Evolutionary conservation across 345 rosid genomes (phyloP), one percentile per base, ranked within the genome.

Genomic region (Mangifera indica): DNA sequence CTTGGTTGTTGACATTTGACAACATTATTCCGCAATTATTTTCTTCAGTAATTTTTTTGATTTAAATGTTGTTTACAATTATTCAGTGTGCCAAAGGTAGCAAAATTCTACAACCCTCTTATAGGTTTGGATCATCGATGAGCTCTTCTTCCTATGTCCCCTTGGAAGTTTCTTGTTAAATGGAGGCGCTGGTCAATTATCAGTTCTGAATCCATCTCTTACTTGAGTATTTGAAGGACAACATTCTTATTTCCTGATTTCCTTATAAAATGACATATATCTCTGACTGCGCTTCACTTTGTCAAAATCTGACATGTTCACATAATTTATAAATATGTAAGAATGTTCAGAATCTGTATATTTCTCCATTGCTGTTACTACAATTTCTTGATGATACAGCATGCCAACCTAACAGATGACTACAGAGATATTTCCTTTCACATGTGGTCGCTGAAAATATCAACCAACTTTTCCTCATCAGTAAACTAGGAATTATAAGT

Each of bases 151-250:
- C 93, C 45, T 92, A 95, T 68, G 84, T 85, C 21, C 98, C 98
- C 51, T 80, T 91, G 74, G 93, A 92, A 80, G 91, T 92, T 51
- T 86, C 79, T 80, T 92, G 71, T 83, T 95, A 66, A 88, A 92
- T 34, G 97, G 98, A 64, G 99, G 92, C 63, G 91, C 98, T 1
- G 93, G 98, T 77, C 97, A 82, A 68, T 68, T 95, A 70, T 89
- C 93, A 9, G 88, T 91, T 73, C 71, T 95, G 56, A 92, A 89
- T 72, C 83, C 90, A 65, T 81, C 83, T 69, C 88, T 89, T 52
- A 72, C 69, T 77, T 89, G 78, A 82, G 24, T 46, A 46, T 40
- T 72, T 55, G 21, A 24, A 37, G 26, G 52, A 73, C 44, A 69
- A 65, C 42, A n/a, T 51, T 72, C 32, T 40, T 44, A 52, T 60